A percentile compares a stretch with the other conserved stretches of the same genome.
Evolutionary conservation across 1,284 basidiomycete species (phyloP).

Genomic region (Trichosporon sp.): DNA sequence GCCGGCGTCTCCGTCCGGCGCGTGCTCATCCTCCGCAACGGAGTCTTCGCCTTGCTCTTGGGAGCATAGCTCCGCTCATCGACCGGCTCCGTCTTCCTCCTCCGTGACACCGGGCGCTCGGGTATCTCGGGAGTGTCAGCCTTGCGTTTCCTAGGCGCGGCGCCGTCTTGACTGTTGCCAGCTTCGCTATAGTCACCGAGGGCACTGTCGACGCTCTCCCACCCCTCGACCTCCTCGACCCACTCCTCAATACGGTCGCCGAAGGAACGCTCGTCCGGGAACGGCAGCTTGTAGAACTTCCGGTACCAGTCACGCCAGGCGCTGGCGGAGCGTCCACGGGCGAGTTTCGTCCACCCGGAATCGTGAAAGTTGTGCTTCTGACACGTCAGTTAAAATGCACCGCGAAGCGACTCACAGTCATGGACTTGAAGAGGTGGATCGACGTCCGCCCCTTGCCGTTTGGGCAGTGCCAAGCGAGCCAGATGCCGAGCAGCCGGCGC

Average conservation of each 20-base stretch:
- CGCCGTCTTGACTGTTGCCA: neutral
- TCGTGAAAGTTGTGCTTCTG: neutral
- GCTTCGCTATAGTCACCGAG: neutral
- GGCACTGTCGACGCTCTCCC: neutral
- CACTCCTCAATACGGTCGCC: slow-evolving; percentile 17
- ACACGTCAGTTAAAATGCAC: neutral
- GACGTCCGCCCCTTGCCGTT: slow-evolving; percentile 22
- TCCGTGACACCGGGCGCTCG: neutral
- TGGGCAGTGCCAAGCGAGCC: slow-evolving; percentile 19
- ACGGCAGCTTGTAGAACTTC: neutral
- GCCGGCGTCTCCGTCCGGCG: neutral
- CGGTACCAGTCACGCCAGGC: slow-evolving; percentile 22
- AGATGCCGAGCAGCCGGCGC: slow-evolving; percentile 7
- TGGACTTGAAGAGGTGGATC: neutral
- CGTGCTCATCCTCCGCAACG: neutral
- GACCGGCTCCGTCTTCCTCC: neutral
- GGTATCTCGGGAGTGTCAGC: neutral
- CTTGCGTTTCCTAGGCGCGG: slow-evolving; percentile 1
- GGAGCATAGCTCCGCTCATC: too few relatives aligned
- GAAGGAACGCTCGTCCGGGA: slow-evolving; percentile 14
- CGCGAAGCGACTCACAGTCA: neutral
- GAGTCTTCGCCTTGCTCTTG: neutral
- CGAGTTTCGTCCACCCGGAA: neutral
- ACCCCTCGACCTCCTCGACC: neutral
- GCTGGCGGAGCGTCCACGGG: neutral